Base-by-base conservation (phyloP, 495 filamentous ascomycete genomes). In the Aspergillus baeticus region DNA sequence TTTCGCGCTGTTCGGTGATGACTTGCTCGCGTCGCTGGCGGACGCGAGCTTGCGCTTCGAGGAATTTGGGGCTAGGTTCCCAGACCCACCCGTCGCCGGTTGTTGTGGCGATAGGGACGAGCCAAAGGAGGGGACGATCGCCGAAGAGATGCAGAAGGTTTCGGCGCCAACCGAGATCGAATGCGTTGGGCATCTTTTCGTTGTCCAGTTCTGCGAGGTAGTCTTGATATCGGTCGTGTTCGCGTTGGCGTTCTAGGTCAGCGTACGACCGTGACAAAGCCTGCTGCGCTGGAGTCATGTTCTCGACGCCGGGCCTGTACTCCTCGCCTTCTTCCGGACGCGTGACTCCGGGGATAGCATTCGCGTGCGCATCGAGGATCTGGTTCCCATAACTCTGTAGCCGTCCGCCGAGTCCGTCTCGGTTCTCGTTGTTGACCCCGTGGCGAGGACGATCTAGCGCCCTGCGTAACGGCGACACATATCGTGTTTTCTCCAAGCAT, bases 1-100 rank as follows among this genome's bases (percentile, higher is more conserved):
- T 69, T 39, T 88, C 83, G 39, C 83, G 74, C 51, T 82, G 77
- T 1, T 67, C 61, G 6, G 55, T 61, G 20, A 75, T 66, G 56
- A 89, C 85, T 49, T 79, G 74, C 45, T 85, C 81, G 14, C 89
- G 74, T 57, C 84, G 80, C 4, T 70, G 47, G 2, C 82, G 77
- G 29, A 90, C 64, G 2, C 73, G 69, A 18, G 91, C 86, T 37
- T 84, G 78, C 3, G 85, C 86, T 21, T 83, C 84, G 14, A 88
- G 57, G 81, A 90, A 94, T 55, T 80, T 81, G 1, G 75, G 70
- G 37, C 84, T 96, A 1, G 91, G 81, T 64, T 96, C 92, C 94
- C 94, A 98, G 61, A 72, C 82, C 92, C 92, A 98, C n/a, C 94
- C 94, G 66, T 98, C 91, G 10, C 92, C 92, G 0, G 81, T 86